Percentiles rank a stretch among this genome's conserved stretches.
Evolutionary conservation across 1,284 basidiomycete genomes (phyloP).

Genomic region (Fomitopsis pinicola): DNA sequence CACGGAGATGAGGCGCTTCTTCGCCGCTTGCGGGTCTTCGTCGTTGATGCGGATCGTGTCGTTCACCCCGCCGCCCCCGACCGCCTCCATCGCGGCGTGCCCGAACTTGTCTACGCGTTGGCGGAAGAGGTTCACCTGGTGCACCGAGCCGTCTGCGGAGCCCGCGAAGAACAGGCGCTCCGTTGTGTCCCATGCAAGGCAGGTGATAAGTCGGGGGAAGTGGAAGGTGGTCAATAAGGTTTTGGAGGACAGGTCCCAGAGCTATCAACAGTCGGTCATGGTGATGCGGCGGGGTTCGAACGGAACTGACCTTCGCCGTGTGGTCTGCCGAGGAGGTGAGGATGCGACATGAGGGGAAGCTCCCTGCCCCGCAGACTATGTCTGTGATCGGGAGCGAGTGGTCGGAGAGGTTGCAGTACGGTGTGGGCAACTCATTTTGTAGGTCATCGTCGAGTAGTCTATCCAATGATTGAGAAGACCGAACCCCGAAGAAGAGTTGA

Average conservation of each 20-base stretch:
- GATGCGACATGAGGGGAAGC: constrained; percentile 74
- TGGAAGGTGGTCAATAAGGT: constrained; percentile 83
- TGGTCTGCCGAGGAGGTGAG: constrained; percentile 86
- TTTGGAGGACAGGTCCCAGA: constrained; percentile 80
- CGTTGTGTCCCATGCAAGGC: constrained; percentile 74
- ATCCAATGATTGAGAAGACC: not conserved
- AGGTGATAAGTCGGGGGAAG: constrained; percentile 70
- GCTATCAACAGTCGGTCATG: constrained; percentile 32
- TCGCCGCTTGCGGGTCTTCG: constrained; percentile 38
- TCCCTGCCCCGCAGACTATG: constrained; percentile 73
- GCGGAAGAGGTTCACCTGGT: constrained; percentile 80
- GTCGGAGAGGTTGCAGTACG: constrained; percentile 82
- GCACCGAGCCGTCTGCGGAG: constrained; percentile 65
- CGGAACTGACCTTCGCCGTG: constrained; percentile 75
- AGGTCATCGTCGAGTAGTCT: constrained; percentile 70
- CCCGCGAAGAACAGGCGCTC: constrained; percentile 90
- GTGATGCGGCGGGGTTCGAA: constrained; percentile 5
- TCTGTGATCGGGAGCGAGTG: constrained; percentile 90
- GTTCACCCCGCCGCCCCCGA: constrained; percentile 70
- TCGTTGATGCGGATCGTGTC: constrained; percentile 66
- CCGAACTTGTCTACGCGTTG: constrained; percentile 47
- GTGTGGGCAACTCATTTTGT: constrained; percentile 68
- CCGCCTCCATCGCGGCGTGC: constrained; percentile 54
- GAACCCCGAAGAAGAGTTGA: not conserved
- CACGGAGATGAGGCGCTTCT: constrained; percentile 58